These are phyloP conservation scores for Primulina huaijiensis DNA, from an alignment of 257 asterid species.

Conservation along the genomic window DNA sequence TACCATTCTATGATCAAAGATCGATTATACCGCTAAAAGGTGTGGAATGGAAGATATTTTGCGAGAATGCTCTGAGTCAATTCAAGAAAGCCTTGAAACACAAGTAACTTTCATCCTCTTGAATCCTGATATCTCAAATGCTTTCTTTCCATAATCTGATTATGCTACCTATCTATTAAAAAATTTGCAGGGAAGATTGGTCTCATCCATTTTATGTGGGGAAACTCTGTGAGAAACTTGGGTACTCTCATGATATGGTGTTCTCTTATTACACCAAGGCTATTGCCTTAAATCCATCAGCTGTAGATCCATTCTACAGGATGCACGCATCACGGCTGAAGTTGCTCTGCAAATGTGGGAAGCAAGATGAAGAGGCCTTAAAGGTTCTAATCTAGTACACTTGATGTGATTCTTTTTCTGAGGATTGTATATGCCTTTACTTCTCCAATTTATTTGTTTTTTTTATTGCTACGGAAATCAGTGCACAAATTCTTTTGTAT, in stretches of 20 bases:
- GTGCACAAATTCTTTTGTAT: constrained; percentile 7
- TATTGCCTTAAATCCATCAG: constrained; percentile 78
- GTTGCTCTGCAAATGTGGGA: constrained; percentile 71
- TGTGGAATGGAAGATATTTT: constrained; percentile 72
- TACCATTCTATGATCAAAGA: constrained; percentile 94
- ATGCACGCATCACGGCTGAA: constrained; percentile 97
- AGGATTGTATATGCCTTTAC: constrained; percentile 15
- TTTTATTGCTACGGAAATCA: constrained; percentile 14
- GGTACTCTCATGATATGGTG: constrained; percentile 54
- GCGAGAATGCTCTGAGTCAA: constrained; percentile 85
- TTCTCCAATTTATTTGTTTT: constrained; percentile 18
- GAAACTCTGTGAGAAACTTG: constrained; percentile 91
- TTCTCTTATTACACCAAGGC: constrained; percentile 82
- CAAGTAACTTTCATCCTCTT: constrained; percentile 50
- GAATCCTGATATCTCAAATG: constrained; percentile 25
- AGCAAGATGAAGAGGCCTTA: constrained; percentile 63
- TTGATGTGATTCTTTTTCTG: constrained; percentile 17
- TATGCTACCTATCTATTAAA: constrained; percentile 20
- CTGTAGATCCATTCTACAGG: constrained; percentile 96
- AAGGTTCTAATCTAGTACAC: constrained; percentile 45
- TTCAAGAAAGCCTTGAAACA: constrained; percentile 82
- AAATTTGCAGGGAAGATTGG: constrained; percentile 84
- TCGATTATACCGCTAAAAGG: constrained; percentile 62
- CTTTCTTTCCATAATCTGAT: constrained; percentile 25
- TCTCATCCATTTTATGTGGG: constrained; percentile 92